Evolutionary conservation across 2,329 filamentous ascomycete species (phyloP), one percentile per base, ranked within the genome.

Genomic region (Berkeleyomyces basicola): DNA sequence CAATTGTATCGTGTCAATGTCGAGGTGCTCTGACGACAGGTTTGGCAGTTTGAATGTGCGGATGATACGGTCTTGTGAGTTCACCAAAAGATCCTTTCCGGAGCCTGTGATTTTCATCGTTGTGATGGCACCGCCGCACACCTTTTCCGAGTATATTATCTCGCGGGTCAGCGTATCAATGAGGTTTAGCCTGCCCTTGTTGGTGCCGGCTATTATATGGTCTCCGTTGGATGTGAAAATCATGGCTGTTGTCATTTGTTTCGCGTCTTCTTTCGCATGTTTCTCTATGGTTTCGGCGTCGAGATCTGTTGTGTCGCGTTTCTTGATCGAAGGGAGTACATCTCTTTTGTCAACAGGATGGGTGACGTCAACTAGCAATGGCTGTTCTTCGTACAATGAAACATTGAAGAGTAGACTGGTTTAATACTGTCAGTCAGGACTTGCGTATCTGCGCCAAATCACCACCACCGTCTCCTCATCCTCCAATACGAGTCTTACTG

Each of bases 151-250:
- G 76, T 93, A 91, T 68, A 96, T 89, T 9, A 92, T 89, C 66
- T 88, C 83, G 70, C 83, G 84, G 0, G 88, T 88, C 66, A 82
- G 81, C 2, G 87, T 86, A 68, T 95, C 88, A 70, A 99, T 93
- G 65, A 99, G 88, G 73, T 99, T 99, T 65, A 99, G 79, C 79
- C 90, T 95, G 63, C 93, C 93, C 73, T 96, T 97, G 68, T 86
- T 96, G 3, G 93, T 99, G 46, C 90, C 95, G 0, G 90, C 84
- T 42, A 99, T 81, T 65, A 99, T 90, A 72, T 97, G 89, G 55
- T 91, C 85, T 59, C 93, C 93, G 0, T 85, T 82, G 0, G 84
- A 82, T 0, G 90, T 92, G 77, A 95, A 99, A 42, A 96, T 84
- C 1, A 90, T 89, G 33, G 90, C 90, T 3, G 92, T 97, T 0